These are phyloP conservation scores for Kalmusia sp. DNA, from an alignment of 2,329 filamentous ascomycete species.

Conservation along the genomic window DNA sequence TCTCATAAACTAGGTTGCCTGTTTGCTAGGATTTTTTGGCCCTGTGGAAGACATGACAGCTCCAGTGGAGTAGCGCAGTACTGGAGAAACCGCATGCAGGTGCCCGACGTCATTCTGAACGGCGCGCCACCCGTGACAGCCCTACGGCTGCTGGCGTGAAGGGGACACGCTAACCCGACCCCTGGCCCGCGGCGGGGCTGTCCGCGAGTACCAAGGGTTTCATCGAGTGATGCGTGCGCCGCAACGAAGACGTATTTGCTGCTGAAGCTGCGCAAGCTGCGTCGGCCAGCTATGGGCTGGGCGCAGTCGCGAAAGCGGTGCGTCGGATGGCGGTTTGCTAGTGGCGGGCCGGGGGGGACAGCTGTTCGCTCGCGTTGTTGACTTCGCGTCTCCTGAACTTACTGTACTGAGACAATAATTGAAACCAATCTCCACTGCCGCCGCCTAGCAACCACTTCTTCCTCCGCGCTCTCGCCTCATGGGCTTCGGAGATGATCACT, in stretches of 20 bases:
- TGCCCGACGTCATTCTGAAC: slow-evolving; percentile 21
- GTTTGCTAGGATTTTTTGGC: slow-evolving; percentile 3
- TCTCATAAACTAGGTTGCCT: slow-evolving; percentile 21
- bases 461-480: slow-evolving; percentile 1
- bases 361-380: slow-evolving; percentile 18
- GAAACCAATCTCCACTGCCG: slow-evolving; percentile 31
- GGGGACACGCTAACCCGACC: slow-evolving; percentile 2
- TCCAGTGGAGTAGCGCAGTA: too few relatives aligned
- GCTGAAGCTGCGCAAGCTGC: not conserved
- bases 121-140: slow-evolving; percentile 5
- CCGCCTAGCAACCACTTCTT: slow-evolving; percentile 32
- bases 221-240: not conserved
- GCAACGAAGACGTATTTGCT: not conserved
- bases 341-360: not conserved
- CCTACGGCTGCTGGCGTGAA: slow-evolving; percentile 9
- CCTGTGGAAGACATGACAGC: not conserved
- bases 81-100: not conserved
- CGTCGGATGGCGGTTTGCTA: not conserved
- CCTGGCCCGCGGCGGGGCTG: slow-evolving; percentile 6
- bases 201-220: not conserved
- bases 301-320: not conserved
- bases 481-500: slow-evolving; percentile 4
- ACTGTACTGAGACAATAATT: slow-evolving; percentile 22
- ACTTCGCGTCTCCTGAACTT: slow-evolving; percentile 22
- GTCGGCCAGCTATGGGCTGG: not conserved